Evolutionary conservation across 75 land plant species (phyloP), one percentile per base, ranked within the genome.

Genomic region (Pinus tabuliformis): DNA sequence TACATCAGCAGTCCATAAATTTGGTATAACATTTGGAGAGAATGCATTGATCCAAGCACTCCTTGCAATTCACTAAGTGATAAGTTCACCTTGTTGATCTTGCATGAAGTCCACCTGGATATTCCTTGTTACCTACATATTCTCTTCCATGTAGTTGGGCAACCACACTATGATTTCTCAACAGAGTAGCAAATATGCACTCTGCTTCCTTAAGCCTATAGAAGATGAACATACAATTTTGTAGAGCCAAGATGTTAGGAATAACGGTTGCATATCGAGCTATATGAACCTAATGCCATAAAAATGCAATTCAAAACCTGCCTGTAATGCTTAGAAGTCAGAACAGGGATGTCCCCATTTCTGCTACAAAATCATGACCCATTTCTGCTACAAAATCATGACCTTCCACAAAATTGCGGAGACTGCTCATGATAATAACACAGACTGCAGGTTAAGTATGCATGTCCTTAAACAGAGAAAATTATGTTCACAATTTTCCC

Each of bases 1-100:
- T 33, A 33, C 33, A 33, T 33, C 33, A 33, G 33, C 33, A 33
- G 2, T 33, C 33, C 33, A 33, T 33, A 33, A 33, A 33, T 33
- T 33, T 33, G 33, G 33, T 33, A 33, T 33, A 33, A 33, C 1
- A 33, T 33, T 33, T 33, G 2, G 33, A 33, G 33, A 33, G 33
- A 33, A 33, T 33, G 33, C 33, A 33, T 96, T 20, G 98, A 95
- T 63, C 93, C 96, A 61, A 95, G 91, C 12, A 95, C 93, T 57
- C 81, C 87, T 70, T 95, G 87, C 58, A 92, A 81, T 73, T 92
- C 90, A 57, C 70, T 76, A 22, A 90, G 75, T 14, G 91, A 89
- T 45, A 78, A 90, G 9, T 70, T 76, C 12, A 85, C 83, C 77
- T 85, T 85, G 58, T 82, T 85, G 75, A 85, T 78, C 60, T 85